Evolutionary conservation across 306 rosid genomes (phyloP), one percentile per base, ranked within the genome.

Genomic region (Prosopis cineraria): DNA sequence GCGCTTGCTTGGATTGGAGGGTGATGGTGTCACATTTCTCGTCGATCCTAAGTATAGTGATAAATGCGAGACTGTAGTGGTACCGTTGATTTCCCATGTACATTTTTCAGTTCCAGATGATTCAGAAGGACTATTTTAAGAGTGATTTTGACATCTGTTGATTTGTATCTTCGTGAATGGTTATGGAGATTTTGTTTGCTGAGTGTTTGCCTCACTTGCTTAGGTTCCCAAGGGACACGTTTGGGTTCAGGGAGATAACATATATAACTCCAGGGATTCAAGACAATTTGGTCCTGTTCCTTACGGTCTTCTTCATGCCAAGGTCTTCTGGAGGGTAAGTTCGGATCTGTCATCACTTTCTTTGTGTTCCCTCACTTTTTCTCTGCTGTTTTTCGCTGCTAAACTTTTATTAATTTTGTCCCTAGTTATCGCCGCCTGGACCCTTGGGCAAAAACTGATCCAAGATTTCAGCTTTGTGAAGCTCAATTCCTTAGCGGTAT

Each of bases 191-290:
- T 74, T 13, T 11, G 34, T 72, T 25, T 71, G 44, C 76, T 66
- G 60, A 48, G 62, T 81, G 19, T 69, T n/a, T 65, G 45, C 24
- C 37, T 59, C 45, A 58, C 52, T 55, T 67, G 16, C 85, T 4
- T 66, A 91, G 96, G 90, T 90, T 89, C 97, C 96, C 1, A 85
- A 85, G 77, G 97, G 97, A 31, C 87, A 87, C 14, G 71, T 92
- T 82, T 92, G 96, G 98, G 78, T 91, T 27, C 83, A 91, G 79
- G 97, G 98, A 53, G 97, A 91, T 86, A 86, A 89, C 72, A 78
- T 78, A 33, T 88, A 88, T 53, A 43, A 24, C 0, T 82, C 90
- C 53, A 56, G 0, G 9, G 96, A 94, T 88, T 94, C 97, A n/a
- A 90, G 93, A 75, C 39, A 62, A 27, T 92, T 84, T 73, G 98